A percentile compares a stretch with the other conserved stretches of the same genome.
phyloP scores from a whole-genome alignment of 225 moss, liverwort and hornwort genomes.

The Physcomitrellopsis africana region DNA sequence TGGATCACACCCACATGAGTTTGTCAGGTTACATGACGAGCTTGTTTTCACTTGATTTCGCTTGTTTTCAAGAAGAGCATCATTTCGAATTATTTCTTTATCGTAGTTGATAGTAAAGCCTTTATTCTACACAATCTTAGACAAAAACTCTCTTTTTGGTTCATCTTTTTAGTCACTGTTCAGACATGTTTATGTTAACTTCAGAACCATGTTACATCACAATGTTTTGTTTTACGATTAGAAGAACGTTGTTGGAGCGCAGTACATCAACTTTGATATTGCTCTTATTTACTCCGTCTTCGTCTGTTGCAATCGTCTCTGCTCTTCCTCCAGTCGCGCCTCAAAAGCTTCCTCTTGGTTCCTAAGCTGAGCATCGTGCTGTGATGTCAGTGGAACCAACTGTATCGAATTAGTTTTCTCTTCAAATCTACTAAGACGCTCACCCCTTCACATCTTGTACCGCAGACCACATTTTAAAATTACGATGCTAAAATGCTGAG shows the following conservation, averaged over 20 bases:
- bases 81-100: too few species aligned
- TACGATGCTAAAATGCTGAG: neutral
- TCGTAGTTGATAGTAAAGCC: neutral
- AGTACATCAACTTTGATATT: conserved; percentile 64
- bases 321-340: conserved; percentile 52
- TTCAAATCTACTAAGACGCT: neutral
- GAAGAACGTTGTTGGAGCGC: conserved; percentile 77
- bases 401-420: neutral
- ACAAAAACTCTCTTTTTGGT: too few species aligned
- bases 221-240: conserved; percentile 52
- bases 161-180: neutral
- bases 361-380: conserved; percentile 50
- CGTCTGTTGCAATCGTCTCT: conserved; percentile 47
- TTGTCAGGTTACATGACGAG: neutral
- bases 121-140: neutral
- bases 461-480: neutral
- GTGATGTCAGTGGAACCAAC: conserved; percentile 43
- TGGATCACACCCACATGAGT: conserved; percentile 36
- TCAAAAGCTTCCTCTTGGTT: conserved; percentile 60
- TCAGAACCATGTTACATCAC: conserved; percentile 54
- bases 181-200: conserved; percentile 30
- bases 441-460: neutral
- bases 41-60: too few species aligned
- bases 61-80: too few species aligned
- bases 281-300: conserved; percentile 51